phyloP scores from a whole-genome alignment of 1,284 basidiomycete genomes.

The Singerocomus inundabilis region DNA sequence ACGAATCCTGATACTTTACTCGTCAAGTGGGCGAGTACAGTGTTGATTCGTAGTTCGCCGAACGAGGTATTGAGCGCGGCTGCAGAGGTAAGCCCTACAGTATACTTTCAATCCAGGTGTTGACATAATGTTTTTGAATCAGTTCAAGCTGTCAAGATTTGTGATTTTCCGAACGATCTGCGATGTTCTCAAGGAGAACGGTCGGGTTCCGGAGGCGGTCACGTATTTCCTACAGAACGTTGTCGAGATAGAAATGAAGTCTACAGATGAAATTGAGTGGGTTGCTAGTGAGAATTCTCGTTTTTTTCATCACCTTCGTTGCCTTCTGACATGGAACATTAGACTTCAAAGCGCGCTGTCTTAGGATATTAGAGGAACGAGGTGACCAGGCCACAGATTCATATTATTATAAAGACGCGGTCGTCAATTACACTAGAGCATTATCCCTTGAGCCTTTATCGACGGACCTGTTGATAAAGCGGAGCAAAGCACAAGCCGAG shows the following conservation, averaged over 20 bases:
- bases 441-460: no score
- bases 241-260: background rate
- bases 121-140: background rate
- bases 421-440: no score
- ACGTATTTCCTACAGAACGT: background rate
- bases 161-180: background rate
- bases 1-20: background rate
- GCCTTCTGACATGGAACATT: background rate
- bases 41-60: background rate
- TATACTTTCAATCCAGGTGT: background rate
- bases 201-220: background rate
- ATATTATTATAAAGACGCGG: no score
- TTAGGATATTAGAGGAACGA: no score
- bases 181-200: background rate
- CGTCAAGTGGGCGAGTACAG: background rate
- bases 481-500: no score
- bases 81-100: background rate
- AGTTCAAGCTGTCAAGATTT: background rate
- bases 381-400: no score
- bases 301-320: background rate
- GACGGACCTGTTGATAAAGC: no score
- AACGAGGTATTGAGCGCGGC: background rate
- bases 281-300: background rate
- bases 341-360: no score
- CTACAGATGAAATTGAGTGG: background rate